These are phyloP conservation scores for Ichthyophthirius multifiliis DNA, from an alignment of 169 alveolate genomes.

Conservation along the genomic window DNA sequence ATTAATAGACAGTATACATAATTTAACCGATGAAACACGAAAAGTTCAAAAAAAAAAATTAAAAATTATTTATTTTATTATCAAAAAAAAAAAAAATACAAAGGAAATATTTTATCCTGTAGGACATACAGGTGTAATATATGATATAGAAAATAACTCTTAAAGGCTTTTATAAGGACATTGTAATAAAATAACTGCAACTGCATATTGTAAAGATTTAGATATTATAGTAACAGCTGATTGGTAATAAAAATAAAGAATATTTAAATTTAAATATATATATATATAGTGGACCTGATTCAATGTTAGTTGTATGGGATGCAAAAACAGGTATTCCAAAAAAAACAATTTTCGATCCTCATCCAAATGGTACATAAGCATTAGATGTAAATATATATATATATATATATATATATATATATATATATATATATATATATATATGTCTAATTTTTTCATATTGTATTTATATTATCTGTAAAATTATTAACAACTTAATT, in stretches of 20 bases:
- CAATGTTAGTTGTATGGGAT: conserved; percentile 89
- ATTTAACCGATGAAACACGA: conserved; percentile 69
- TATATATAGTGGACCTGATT: conserved; percentile 57
- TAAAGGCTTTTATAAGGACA: conserved; percentile 85
- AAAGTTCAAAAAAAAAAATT: conserved; percentile 15
- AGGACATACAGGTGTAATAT: conserved; percentile 88
- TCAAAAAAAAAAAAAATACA: background rate
- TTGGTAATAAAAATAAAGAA: background rate
- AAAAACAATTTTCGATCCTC: conserved; percentile 81
- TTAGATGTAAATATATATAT: conserved; percentile 44
- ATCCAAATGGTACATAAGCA: conserved; percentile 81
- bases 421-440: too few relatives aligned
- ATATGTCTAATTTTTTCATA: too few relatives aligned
- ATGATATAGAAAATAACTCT: conserved; percentile 72
- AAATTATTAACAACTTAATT: too few relatives aligned
- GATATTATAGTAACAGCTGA: conserved; percentile 87
- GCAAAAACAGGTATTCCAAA: conserved; percentile 81
- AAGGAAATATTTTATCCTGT: conserved; percentile 84
- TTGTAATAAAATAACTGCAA: conserved; percentile 79
- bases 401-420: too few relatives aligned
- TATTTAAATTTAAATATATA: conserved; percentile 11
- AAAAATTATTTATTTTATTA: background rate
- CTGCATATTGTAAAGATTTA: conserved; percentile 72
- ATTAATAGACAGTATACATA: conserved; percentile 78
- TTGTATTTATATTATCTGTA: too few relatives aligned